Evolutionary conservation across 352 stramenopile species (phyloP).

Genomic region (Globisporangium spinosum): DNA sequence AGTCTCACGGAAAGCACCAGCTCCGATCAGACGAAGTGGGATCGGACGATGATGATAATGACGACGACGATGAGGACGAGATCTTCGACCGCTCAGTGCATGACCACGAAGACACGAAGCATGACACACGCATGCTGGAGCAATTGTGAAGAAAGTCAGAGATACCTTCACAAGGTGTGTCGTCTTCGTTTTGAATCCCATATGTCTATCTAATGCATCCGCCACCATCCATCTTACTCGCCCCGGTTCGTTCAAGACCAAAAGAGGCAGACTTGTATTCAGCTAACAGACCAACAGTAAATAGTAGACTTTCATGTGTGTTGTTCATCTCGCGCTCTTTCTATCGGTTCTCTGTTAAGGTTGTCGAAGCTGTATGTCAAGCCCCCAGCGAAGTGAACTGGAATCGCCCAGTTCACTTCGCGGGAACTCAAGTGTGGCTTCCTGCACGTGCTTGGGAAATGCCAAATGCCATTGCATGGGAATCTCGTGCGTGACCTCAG

Average conservation of each 20-base stretch:
- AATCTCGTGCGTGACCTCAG: too few relatives aligned
- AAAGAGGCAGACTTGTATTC: neutral
- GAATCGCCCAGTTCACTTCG: too few relatives aligned
- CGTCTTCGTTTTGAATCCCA: constrained; percentile 4
- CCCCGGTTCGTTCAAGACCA: neutral
- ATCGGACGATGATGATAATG: constrained; percentile 24
- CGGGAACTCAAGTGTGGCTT: too few relatives aligned
- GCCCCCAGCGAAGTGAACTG: too few relatives aligned
- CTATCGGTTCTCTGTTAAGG: neutral
- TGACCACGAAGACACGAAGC: constrained; percentile 37
- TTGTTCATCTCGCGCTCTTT: neutral
- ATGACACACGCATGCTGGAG: constrained; percentile 54
- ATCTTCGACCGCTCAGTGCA: constrained; percentile 55
- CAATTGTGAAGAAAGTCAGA: constrained; percentile 36
- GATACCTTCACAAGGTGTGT: neutral
- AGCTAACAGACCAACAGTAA: neutral
- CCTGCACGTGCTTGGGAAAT: too few relatives aligned
- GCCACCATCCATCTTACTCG: neutral
- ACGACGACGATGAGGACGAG: constrained; percentile 57
- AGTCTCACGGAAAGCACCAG: constrained; percentile 32
- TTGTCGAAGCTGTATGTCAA: neutral
- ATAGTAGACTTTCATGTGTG: constrained; percentile 9
- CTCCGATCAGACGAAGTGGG: constrained; percentile 24
- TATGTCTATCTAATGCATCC: constrained; percentile 1
- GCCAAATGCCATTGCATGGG: too few relatives aligned